A percentile compares a stretch with the other conserved stretches of the same genome.
Conservation (phyloP, 352 stramenopile genomes). For the Globisporangium paddicum region DNA sequence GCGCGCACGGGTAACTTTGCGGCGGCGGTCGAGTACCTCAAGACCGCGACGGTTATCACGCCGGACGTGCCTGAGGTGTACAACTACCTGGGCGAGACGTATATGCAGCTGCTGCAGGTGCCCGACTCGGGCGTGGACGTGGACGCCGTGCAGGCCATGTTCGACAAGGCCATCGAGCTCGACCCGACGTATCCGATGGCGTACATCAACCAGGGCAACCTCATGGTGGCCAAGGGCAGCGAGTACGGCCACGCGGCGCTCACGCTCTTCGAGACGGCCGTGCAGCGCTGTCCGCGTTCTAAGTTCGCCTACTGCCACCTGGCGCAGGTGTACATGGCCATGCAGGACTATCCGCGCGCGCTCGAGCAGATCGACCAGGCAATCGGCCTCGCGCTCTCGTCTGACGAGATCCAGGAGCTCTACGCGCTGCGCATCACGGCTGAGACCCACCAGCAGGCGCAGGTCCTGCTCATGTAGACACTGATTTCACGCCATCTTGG, state of each 20-base stretch:
- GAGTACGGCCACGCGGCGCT: constrained; percentile 70
- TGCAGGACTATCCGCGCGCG: constrained; percentile 74
- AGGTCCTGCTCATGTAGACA: constrained; percentile 54
- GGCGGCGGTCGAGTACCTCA: constrained; percentile 62
- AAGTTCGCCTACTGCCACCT: constrained; percentile 84
- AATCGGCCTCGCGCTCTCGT: constrained; percentile 65
- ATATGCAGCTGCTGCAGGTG: constrained; percentile 77
- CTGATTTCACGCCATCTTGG: too few relatives aligned
- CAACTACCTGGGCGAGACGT: constrained; percentile 85
- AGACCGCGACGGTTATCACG: constrained; percentile 54
- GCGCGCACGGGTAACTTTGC: constrained; percentile 70
- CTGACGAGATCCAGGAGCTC: constrained; percentile 73
- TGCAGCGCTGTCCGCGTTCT: constrained; percentile 71
- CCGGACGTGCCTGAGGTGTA: constrained; percentile 78
- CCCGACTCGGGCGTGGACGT: constrained; percentile 46
- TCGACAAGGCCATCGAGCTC: constrained; percentile 75
- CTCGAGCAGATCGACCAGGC: constrained; percentile 82
- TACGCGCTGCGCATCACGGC: constrained; percentile 76
- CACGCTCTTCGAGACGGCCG: constrained; percentile 68
- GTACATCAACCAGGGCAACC: constrained; percentile 84
- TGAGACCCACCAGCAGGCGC: constrained; percentile 68
- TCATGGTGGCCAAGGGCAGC: constrained; percentile 71
- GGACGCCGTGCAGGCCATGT: constrained; percentile 65
- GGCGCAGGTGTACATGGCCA: constrained; percentile 82
- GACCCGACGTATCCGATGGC: constrained; percentile 82